These are phyloP conservation scores for Halophytophthora polymorphica DNA, from an alignment of 352 stramenopile species.

Conservation along the genomic window DNA sequence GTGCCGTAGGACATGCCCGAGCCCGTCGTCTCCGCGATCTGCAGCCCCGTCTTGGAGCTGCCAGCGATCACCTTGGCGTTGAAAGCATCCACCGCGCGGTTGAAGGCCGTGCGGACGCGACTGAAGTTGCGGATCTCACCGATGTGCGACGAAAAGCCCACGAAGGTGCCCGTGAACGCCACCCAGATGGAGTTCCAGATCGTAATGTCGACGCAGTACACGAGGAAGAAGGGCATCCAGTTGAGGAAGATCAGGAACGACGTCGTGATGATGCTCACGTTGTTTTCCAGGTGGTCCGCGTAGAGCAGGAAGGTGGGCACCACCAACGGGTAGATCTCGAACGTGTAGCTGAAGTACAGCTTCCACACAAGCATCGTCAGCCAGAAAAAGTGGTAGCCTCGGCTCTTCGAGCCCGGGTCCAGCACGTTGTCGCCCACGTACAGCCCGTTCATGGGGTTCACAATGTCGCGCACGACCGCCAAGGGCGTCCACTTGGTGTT, in stretches of 20 bases:
- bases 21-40: slow-evolving; percentile 35
- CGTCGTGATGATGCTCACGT: slow-evolving; percentile 82
- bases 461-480: slow-evolving; percentile 65
- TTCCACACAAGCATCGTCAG: slow-evolving; percentile 94
- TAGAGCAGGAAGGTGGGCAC: slow-evolving; percentile 94
- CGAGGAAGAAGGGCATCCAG: slow-evolving; percentile 97
- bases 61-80: slow-evolving; percentile 81
- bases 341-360: slow-evolving; percentile 98
- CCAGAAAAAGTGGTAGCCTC: slow-evolving; percentile 96
- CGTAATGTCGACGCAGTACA: slow-evolving; percentile 98
- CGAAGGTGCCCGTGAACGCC: slow-evolving; percentile 94
- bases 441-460: slow-evolving; percentile 96
- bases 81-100: slow-evolving; percentile 82
- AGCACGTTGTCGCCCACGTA: slow-evolving; percentile 97
- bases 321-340: slow-evolving; percentile 96
- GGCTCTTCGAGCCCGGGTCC: slow-evolving; percentile 88
- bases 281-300: slow-evolving; percentile 93
- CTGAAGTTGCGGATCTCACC: slow-evolving; percentile 95
- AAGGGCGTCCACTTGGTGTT: slow-evolving; percentile 63
- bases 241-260: slow-evolving; percentile 91
- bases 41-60: slow-evolving; percentile 69
- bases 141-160: slow-evolving; percentile 96
- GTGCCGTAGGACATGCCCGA: slow-evolving; percentile 45
- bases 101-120: slow-evolving; percentile 84
- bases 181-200: slow-evolving; percentile 99